Evolutionary conservation across 768 basidiomycete genomes (phyloP).

Genomic region (Termitomyces sp.): DNA sequence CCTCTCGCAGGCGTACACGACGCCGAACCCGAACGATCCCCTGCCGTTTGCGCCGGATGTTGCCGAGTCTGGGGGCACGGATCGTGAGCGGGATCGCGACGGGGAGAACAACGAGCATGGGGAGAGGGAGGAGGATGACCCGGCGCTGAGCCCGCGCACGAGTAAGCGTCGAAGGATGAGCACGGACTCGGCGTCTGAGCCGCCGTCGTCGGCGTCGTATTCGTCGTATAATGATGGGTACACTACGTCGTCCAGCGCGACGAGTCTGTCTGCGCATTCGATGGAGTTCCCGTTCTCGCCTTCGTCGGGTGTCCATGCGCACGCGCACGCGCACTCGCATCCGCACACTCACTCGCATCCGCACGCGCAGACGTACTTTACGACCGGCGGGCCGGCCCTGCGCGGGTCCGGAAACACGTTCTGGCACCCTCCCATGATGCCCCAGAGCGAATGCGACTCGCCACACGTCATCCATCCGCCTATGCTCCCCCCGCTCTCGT

Average conservation of each 20-base stretch:
- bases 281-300: conserved; percentile 64
- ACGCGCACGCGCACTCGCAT: not conserved
- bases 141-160: conserved; percentile 38
- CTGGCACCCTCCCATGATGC: conserved; percentile 78
- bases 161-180: conserved; percentile 75
- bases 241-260: conserved; percentile 36
- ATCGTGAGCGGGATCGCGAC: not conserved
- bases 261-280: conserved; percentile 52
- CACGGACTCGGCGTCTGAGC: conserved; percentile 45
- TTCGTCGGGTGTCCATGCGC: conserved; percentile 7
- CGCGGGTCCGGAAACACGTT: conserved; percentile 59
- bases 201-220: conserved; percentile 61
- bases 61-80: not conserved
- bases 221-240: conserved; percentile 59
- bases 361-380: not conserved
- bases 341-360: not conserved
- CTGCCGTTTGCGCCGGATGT: conserved; percentile 41
- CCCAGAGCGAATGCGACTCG: conserved; percentile 47
- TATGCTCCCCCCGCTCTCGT: conserved; percentile 44
- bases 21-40: conserved; percentile 38
- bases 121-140: conserved; percentile 16
- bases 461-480: conserved; percentile 63
- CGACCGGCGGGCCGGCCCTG: conserved; percentile 35
- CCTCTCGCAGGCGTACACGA: conserved; percentile 45
- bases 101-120: not conserved